Base-by-base conservation (phyloP, 345 rosid genomes). In the Populus ilicifolia region DNA sequence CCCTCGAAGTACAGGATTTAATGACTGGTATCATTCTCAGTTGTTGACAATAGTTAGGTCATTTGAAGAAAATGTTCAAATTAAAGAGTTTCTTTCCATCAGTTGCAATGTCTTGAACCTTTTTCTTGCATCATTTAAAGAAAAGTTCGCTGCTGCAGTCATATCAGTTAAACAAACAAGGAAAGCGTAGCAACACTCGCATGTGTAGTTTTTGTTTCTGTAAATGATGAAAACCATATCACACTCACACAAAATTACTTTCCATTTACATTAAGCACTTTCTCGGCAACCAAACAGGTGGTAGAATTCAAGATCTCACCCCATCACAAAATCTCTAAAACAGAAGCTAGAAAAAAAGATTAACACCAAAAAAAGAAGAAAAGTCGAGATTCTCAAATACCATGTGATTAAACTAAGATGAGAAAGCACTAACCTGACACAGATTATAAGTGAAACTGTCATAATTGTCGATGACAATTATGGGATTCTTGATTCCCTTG, bases 361-460 rank as follows among this genome's bases (percentile, higher is more conserved):
- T 39, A 62, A 59, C 12, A 72, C 27, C 35, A 18, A 64, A 13
- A 14, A 38, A 25, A 5, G 21, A 7, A 44, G 67, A 64, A 66
- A 48, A 33, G 0, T 48, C 11, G 23, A 23, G 72, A 70, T 63
- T 63, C 30, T 21, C 17, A 36, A 54, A 38, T n/a, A 38, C 23
- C 64, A 54, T 30, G 43, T 17, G 36, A 36, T 36, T 21, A 75
- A 65, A 20, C 70, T 11, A 76, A 67, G n/a, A 18, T 63, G 69
- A 38, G 8, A 66, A 46, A 72, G 2, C 73, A 64, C 74, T 3
- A 78, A 96, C 98, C 99, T 96, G 97, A 54, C 98, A 94, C 79
- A 96, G 97, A 86, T 92, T 93, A 80, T 92, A 92, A 38, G 98
- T 96, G 84, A 96, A 96, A 82, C 98, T 96, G 72, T 96, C 97